Conservation (phyloP, 306 rosid genomes). For the Geum urbanum region DNA sequence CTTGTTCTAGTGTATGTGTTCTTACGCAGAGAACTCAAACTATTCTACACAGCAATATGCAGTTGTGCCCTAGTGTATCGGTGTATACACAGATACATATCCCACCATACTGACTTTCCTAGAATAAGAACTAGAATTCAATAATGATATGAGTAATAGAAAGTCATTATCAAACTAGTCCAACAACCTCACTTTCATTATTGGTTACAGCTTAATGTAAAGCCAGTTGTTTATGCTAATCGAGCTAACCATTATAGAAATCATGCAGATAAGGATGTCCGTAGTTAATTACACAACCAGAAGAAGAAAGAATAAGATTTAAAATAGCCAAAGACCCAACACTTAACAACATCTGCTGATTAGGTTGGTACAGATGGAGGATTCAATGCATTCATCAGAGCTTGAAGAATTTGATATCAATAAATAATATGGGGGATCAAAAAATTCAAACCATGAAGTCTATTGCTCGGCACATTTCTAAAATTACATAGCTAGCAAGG, state of each 20-base stretch:
- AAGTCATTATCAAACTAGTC: not conserved
- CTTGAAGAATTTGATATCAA: not conserved
- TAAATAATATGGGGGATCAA: not conserved
- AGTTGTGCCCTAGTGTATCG: not conserved
- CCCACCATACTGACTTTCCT: constrained; percentile 2
- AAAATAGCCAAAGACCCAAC: not conserved
- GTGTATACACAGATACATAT: not conserved
- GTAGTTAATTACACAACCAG: not conserved
- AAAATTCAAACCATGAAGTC: not conserved
- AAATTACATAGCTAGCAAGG: not conserved
- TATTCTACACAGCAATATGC: not conserved
- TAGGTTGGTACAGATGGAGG: not conserved
- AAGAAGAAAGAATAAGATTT: not conserved
- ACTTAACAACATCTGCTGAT: not conserved
- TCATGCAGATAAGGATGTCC: not conserved
- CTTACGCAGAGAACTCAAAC: not conserved
- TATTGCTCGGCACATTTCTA: not conserved
- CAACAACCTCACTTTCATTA: not conserved
- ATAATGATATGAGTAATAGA: not conserved
- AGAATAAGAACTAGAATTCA: not conserved
- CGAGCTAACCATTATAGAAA: not conserved
- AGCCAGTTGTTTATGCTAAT: not conserved
- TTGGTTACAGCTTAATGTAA: not conserved
- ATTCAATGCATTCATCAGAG: not conserved
- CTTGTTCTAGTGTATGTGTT: not conserved